phyloP scores from a whole-genome alignment of 2,329 filamentous ascomycete species.

The Fusarium sublunatum region DNA sequence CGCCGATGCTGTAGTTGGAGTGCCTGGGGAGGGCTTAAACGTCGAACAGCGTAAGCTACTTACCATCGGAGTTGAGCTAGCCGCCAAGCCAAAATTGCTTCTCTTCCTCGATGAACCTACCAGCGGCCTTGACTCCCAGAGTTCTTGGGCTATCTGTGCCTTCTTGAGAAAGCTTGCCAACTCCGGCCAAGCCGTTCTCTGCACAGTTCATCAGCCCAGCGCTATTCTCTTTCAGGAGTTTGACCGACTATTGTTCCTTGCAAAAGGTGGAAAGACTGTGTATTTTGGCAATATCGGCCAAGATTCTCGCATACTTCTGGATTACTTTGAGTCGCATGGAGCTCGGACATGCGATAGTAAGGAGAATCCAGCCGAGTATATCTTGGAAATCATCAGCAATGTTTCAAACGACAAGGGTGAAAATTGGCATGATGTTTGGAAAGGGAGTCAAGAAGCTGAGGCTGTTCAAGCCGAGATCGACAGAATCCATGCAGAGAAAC shows the following conservation, averaged over 20 bases:
- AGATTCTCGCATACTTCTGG: constrained; percentile 65
- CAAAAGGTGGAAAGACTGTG: constrained; percentile 72
- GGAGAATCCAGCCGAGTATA: constrained; percentile 81
- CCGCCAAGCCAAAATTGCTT: constrained; percentile 66
- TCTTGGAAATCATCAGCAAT: constrained; percentile 67
- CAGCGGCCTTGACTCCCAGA: constrained; percentile 70
- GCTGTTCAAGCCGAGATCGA: constrained; percentile 71
- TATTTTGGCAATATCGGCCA: constrained; percentile 76
- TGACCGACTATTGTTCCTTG: constrained; percentile 72
- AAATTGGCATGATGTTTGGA: constrained; percentile 78
- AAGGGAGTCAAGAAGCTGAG: constrained; percentile 61
- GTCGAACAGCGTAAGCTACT: constrained; percentile 71
- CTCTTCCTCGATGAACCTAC: constrained; percentile 73
- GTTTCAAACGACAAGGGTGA: constrained; percentile 51
- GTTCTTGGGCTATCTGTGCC: constrained; percentile 70
- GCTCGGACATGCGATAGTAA: constrained; percentile 66
- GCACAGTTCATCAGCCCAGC: constrained; percentile 67
- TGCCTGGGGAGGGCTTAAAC: constrained; percentile 69
- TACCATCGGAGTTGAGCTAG: constrained; percentile 69
- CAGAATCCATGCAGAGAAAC: constrained; percentile 65
- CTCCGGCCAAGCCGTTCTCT: constrained; percentile 63
- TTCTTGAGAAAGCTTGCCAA: constrained; percentile 71
- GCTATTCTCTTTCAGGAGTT: constrained; percentile 66
- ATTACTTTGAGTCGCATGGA: constrained; percentile 74
- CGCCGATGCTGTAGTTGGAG: constrained; percentile 72